Percentiles rank a stretch among this genome's conserved stretches.
phyloP scores from a whole-genome alignment of 2,329 filamentous ascomycete species.

The Coniochaeta prunicola region DNA sequence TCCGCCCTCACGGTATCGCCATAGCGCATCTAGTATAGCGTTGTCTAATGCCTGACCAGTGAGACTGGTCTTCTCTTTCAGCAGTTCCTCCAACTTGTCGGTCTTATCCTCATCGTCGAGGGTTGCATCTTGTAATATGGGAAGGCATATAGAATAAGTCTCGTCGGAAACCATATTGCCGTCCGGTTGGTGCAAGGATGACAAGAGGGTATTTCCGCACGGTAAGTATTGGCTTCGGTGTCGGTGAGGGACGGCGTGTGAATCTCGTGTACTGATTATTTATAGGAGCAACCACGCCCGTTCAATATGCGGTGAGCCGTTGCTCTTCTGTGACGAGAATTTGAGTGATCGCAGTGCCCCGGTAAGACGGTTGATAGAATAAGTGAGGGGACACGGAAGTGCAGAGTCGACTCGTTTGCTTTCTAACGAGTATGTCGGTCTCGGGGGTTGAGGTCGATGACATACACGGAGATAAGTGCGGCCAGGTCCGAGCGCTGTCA shows the following conservation, averaged over 20 bases:
- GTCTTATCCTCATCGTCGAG: constrained; percentile 94
- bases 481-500: not conserved
- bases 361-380: not conserved
- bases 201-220: not conserved
- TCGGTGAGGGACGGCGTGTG: not conserved
- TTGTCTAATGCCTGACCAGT: constrained; percentile 77
- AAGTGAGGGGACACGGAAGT: not conserved
- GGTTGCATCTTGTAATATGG: constrained; percentile 72
- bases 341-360: not conserved
- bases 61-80: constrained; percentile 71
- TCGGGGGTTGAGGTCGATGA: not conserved
- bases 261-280: not conserved
- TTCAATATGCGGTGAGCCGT: not conserved
- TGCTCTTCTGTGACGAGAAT: not conserved
- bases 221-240: not conserved
- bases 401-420: not conserved
- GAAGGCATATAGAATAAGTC: constrained; percentile 84
- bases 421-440: not conserved
- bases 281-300: not conserved
- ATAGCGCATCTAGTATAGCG: constrained; percentile 81
- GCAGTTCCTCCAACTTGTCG: constrained; percentile 79
- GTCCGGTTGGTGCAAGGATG: constrained; percentile 10
- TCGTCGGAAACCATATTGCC: constrained; percentile 82
- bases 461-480: not conserved
- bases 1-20: constrained; percentile 69